Percentiles rank a stretch among this genome's conserved stretches.
phyloP scores from a whole-genome alignment of 768 basidiomycete species.

The Lentinula sp. region DNA sequence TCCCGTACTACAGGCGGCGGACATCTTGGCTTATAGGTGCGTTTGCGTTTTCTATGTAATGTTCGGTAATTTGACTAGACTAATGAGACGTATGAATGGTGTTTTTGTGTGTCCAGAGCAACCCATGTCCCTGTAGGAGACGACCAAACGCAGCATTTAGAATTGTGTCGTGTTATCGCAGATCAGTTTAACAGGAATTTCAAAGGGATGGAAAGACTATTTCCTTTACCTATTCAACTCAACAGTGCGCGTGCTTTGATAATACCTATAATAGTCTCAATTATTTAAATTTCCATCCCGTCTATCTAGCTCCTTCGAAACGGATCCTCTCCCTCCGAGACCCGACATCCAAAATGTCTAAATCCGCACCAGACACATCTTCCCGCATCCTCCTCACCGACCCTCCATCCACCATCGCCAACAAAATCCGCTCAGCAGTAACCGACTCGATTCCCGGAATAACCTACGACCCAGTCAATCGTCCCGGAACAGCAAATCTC shows the following conservation, averaged over 20 bases:
- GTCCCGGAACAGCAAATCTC: constrained; percentile 82
- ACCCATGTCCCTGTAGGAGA: constrained; percentile 96
- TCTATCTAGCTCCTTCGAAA: constrained; percentile 59
- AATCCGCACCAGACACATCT: constrained; percentile 71
- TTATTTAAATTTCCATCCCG: too few relatives aligned
- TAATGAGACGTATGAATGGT: not conserved
- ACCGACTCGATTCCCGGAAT: constrained; percentile 78
- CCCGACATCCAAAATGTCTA: constrained; percentile 90
- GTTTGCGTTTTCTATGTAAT: constrained; percentile 22
- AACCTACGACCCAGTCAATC: constrained; percentile 71
- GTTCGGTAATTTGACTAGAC: not conserved
- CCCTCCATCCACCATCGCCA: constrained; percentile 45
- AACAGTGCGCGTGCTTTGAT: constrained; percentile 50
- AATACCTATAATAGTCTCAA: not conserved
- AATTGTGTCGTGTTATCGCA: constrained; percentile 80
- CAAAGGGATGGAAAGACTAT: constrained; percentile 39
- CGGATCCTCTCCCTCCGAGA: constrained; percentile 85
- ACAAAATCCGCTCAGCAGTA: constrained; percentile 75
- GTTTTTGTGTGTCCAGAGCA: constrained; percentile 39
- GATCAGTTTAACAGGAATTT: constrained; percentile 76
- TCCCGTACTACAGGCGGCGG: constrained; percentile 90
- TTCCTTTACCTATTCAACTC: constrained; percentile 67
- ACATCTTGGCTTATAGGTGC: constrained; percentile 77
- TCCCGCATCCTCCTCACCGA: constrained; percentile 91
- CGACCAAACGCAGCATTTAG: constrained; percentile 93